Conservation (phyloP, 1,284 basidiomycete genomes). For the Boletus semigastroideus region DNA sequence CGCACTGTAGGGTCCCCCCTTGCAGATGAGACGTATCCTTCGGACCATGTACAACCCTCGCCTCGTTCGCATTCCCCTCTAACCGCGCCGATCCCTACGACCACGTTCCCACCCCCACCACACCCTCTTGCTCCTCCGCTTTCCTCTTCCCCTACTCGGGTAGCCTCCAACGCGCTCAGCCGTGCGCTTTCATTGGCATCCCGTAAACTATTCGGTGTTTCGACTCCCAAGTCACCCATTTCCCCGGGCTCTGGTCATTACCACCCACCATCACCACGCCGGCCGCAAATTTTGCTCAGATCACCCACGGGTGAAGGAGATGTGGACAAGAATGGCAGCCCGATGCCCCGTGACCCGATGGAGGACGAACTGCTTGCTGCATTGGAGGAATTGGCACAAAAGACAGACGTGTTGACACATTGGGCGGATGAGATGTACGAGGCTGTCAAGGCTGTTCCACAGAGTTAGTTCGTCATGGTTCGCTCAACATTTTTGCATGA, state of each 20-base stretch:
- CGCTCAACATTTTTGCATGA: neutral
- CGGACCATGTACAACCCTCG: slow-evolving; percentile 26
- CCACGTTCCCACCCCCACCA: slow-evolving; percentile 69
- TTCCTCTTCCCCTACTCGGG: slow-evolving; percentile 64
- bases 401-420: slow-evolving; percentile 89
- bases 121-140: slow-evolving; percentile 44
- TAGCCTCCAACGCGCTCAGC: slow-evolving; percentile 73
- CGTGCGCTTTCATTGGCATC: slow-evolving; percentile 86
- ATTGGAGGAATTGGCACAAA: slow-evolving; percentile 91
- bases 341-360: slow-evolving; percentile 60
- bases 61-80: slow-evolving; percentile 26
- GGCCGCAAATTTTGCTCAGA: slow-evolving; percentile 46
- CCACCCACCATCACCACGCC: slow-evolving; percentile 46
- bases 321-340: slow-evolving; percentile 18
- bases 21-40: slow-evolving; percentile 39
- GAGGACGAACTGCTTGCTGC: slow-evolving; percentile 77
- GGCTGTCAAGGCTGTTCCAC: slow-evolving; percentile 72
- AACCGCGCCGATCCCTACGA: slow-evolving; percentile 31
- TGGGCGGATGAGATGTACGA: slow-evolving; percentile 94
- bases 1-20: slow-evolving; percentile 46
- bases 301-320: slow-evolving; percentile 39
- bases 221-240: slow-evolving; percentile 39
- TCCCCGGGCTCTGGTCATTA: slow-evolving; percentile 39
- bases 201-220: slow-evolving; percentile 84
- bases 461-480: slow-evolving; percentile 52